Evolutionary conservation across 2,329 filamentous ascomycete genomes (phyloP).

Genomic region (Xylaria polymorpha): DNA sequence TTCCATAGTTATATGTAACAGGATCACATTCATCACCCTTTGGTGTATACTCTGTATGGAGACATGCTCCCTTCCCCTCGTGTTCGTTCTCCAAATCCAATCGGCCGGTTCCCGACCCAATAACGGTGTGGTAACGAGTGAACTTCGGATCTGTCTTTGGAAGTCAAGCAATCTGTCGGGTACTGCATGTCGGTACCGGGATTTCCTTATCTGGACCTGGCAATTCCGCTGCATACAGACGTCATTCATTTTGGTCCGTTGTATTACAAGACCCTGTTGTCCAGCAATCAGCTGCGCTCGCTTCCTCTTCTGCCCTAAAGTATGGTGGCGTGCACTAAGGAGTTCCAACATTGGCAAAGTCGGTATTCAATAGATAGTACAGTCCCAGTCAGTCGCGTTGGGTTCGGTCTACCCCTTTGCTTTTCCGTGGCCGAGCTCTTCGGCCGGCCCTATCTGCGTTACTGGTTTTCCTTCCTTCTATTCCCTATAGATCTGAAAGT

Average conservation of each 20-base stretch:
- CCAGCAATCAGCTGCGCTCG: constrained; percentile 22
- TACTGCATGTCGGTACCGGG: constrained; percentile 29
- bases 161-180: neutral
- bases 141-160: neutral
- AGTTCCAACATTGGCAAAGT: neutral
- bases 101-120: constrained; percentile 7
- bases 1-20: neutral
- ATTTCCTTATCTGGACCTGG: constrained; percentile 32
- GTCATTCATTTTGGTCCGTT: constrained; percentile 42
- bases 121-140: constrained; percentile 1
- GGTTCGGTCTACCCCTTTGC: neutral
- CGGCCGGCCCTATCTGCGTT: neutral
- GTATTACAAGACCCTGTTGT: constrained; percentile 8
- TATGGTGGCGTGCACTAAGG: constrained; percentile 11
- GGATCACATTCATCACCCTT: neutral
- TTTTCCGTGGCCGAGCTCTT: neutral
- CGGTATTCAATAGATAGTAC: constrained; percentile 5
- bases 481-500: neutral
- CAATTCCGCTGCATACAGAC: constrained; percentile 28
- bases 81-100: constrained; percentile 16
- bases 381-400: neutral
- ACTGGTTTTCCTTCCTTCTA: neutral
- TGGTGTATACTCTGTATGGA: neutral
- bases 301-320: neutral
- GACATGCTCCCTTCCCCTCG: constrained; percentile 1